phyloP scores from a whole-genome alignment of 2,329 filamentous ascomycete genomes.

The Scolecobasidium constrictum region DNA sequence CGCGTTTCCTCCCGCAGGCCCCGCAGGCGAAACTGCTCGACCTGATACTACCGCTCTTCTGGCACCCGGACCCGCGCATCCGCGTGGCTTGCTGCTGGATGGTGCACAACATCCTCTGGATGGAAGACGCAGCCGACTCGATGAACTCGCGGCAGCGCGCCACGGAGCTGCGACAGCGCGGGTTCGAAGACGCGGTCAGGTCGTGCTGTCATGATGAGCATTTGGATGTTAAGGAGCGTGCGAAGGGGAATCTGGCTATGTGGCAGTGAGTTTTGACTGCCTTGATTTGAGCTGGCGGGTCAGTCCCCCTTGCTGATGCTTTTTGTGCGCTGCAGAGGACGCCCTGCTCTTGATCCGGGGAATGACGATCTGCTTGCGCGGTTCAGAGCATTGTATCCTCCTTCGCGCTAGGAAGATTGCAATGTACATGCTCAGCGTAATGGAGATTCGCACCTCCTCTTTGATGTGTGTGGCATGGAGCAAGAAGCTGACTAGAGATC shows the following conservation, averaged over 20 bases:
- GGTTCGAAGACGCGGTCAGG: constrained; percentile 45
- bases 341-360: too few relatives aligned
- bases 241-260: constrained; percentile 39
- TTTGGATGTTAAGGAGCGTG: constrained; percentile 72
- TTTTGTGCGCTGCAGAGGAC: too few relatives aligned
- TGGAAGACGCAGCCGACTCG: constrained; percentile 61
- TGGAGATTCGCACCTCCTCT: too few relatives aligned
- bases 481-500: too few relatives aligned
- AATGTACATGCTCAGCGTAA: too few relatives aligned
- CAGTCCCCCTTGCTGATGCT: too few relatives aligned
- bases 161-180: constrained; percentile 56
- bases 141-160: constrained; percentile 56
- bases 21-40: constrained; percentile 62
- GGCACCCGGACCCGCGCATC: constrained; percentile 61
- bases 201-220: constrained; percentile 47
- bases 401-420: too few relatives aligned
- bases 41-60: constrained; percentile 62
- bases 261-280: too few relatives aligned
- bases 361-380: too few relatives aligned
- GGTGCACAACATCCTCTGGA: constrained; percentile 74
- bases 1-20: constrained; percentile 45
- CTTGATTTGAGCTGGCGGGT: too few relatives aligned
- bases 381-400: too few relatives aligned
- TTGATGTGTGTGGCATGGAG: too few relatives aligned
- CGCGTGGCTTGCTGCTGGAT: constrained; percentile 73